phyloP scores from a whole-genome alignment of 768 basidiomycete species.

The Exidia glandulosa region DNA sequence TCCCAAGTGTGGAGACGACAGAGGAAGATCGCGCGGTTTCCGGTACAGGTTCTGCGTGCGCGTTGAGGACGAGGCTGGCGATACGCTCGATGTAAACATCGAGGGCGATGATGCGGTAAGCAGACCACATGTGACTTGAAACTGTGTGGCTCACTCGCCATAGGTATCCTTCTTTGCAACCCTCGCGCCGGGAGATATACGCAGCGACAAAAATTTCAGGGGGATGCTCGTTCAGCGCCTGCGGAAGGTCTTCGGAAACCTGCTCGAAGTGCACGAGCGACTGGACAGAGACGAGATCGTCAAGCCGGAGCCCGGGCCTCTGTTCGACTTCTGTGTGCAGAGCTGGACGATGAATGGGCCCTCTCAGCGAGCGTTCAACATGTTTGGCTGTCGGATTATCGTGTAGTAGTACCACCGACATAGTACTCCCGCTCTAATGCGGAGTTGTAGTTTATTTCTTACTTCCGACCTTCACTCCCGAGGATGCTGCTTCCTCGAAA shows the following conservation, averaged over 20 bases:
- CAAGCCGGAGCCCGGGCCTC: not conserved
- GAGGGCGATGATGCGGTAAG: conserved; percentile 32
- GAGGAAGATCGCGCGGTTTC: conserved; percentile 37
- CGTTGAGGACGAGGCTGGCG: conserved; percentile 39
- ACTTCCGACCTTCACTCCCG: not conserved
- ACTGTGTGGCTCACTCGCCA: conserved; percentile 9
- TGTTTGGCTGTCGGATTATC: not conserved
- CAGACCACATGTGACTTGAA: conserved; percentile 4
- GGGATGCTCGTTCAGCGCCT: conserved; percentile 30
- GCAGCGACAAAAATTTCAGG: conserved; percentile 27
- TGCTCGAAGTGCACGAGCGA: conserved; percentile 29
- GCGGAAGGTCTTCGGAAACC: conserved; percentile 35
- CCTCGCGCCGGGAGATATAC: conserved; percentile 33
- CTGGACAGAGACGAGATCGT: not conserved
- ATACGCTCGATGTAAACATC: conserved; percentile 35
- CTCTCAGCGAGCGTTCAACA: not conserved
- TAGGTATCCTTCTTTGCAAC: conserved; percentile 4
- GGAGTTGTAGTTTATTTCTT: not conserved
- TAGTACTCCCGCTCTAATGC: not conserved
- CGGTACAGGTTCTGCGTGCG: conserved; percentile 39
- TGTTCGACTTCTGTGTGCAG: not conserved
- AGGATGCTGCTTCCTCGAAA: not conserved
- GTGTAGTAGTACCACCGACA: too few relatives aligned
- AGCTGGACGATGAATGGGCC: not conserved
- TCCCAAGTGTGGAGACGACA: conserved; percentile 40